phyloP scores from a whole-genome alignment of 1,139 yeast genomes.

The Taphrina pruni region DNA sequence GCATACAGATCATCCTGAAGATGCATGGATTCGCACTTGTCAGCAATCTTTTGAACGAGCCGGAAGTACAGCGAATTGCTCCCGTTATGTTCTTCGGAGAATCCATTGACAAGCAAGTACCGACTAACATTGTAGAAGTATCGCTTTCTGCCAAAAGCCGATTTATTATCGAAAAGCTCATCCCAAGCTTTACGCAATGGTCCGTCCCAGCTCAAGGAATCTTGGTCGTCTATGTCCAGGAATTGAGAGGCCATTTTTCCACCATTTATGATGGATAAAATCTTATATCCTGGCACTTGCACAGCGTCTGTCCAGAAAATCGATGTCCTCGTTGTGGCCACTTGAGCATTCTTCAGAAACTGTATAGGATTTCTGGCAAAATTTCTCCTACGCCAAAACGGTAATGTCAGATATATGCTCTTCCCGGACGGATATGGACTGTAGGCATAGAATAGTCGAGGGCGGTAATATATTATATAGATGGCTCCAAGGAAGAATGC shows the following conservation, averaged over 20 bases:
- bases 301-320: conserved; percentile 37
- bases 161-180: conserved; percentile 6
- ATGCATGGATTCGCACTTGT: not conserved
- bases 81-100: conserved; percentile 12
- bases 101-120: conserved; percentile 16
- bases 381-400: conserved; percentile 33
- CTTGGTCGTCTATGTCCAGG: conserved; percentile 24
- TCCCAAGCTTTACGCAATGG: conserved; percentile 30
- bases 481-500: conserved; percentile 3
- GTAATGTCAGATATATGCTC: conserved; percentile 24
- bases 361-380: conserved; percentile 25
- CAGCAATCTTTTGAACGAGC: not conserved
- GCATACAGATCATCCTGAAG: not conserved
- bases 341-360: conserved; percentile 24
- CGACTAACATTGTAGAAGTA: conserved; percentile 20
- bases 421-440: conserved; percentile 37
- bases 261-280: conserved; percentile 13
- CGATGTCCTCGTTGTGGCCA: not conserved
- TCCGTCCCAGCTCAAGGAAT: conserved; percentile 31
- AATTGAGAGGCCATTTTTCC: conserved; percentile 17
- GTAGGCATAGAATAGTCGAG: conserved; percentile 38
- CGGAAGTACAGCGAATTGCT: not conserved
- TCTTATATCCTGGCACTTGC: conserved; percentile 3
- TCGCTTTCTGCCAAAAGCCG: conserved; percentile 17
- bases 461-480: conserved; percentile 30